phyloP scores from a whole-genome alignment of 192 early-diverging fungal genomes.

The Coemansia reversa region DNA sequence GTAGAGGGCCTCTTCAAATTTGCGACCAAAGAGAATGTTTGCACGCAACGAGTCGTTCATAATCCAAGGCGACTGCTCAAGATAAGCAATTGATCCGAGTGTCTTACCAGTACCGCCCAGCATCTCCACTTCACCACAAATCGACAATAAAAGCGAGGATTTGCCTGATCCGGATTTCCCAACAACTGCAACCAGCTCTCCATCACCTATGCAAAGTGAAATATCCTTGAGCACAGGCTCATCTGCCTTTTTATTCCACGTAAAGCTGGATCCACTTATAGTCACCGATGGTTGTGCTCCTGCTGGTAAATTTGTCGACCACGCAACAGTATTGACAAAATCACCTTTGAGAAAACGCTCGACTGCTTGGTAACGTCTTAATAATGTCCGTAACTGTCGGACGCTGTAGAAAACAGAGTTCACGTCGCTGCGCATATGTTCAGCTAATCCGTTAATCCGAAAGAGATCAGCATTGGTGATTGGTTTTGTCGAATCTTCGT shows the following conservation, averaged over 20 bases:
- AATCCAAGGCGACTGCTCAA: conserved; percentile 30
- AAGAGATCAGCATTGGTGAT: conserved; percentile 29
- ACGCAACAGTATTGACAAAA: conserved; percentile 21
- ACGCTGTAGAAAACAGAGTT: not conserved
- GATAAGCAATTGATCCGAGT: conserved; percentile 22
- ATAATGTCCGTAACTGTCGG: not conserved
- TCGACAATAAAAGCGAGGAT: conserved; percentile 60
- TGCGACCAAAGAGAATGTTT: conserved; percentile 78
- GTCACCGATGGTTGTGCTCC: not conserved
- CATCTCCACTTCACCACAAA: conserved; percentile 57
- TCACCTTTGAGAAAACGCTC: conserved; percentile 28
- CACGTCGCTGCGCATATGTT: conserved; percentile 2
- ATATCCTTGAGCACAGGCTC: conserved; percentile 9
- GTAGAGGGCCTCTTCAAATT: conserved; percentile 59
- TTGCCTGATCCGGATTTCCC: conserved; percentile 66
- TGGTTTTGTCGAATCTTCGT: not conserved
- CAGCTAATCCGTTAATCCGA: conserved; percentile 13
- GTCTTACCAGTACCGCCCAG: conserved; percentile 30
- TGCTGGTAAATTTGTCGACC: not conserved
- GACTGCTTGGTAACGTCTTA: conserved; percentile 1
- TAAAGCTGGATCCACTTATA: conserved; percentile 22
- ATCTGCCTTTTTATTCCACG: not conserved
- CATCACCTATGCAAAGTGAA: conserved; percentile 12
- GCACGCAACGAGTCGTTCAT: conserved; percentile 63
- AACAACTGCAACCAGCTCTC: conserved; percentile 57